Evolutionary conservation across 805 yeast species (phyloP).

Genomic region (Jamesozyma hellenica): DNA sequence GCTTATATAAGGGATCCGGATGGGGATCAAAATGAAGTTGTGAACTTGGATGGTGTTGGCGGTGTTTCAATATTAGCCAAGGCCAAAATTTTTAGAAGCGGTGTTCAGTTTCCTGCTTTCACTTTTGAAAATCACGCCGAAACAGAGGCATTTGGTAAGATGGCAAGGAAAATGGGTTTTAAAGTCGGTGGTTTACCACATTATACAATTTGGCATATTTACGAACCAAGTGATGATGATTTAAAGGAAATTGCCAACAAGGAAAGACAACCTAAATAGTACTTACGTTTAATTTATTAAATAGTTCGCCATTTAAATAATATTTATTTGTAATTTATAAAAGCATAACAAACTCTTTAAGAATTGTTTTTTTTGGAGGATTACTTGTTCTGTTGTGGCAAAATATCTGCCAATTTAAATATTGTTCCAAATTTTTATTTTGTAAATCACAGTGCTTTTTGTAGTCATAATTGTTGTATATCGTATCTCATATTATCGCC

Average conservation of each 20-base stretch:
- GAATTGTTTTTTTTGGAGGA: too few relatives aligned
- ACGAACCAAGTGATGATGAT: constrained; percentile 83
- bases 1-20: constrained; percentile 56
- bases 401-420: too few relatives aligned
- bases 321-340: too few relatives aligned
- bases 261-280: constrained; percentile 45
- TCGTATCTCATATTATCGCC: too few relatives aligned
- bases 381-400: too few relatives aligned
- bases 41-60: constrained; percentile 76
- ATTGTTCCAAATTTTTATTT: too few relatives aligned
- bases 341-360: too few relatives aligned
- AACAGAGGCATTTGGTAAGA: constrained; percentile 78
- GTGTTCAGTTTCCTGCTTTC: constrained; percentile 78
- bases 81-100: constrained; percentile 65
- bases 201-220: constrained; percentile 84
- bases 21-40: constrained; percentile 54
- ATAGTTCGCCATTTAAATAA: too few relatives aligned
- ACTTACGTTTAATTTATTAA: too few relatives aligned
- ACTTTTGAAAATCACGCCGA: constrained; percentile 80
- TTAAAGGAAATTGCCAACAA: constrained; percentile 54
- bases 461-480: too few relatives aligned
- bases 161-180: constrained; percentile 71
- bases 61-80: constrained; percentile 75
- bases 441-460: too few relatives aligned
- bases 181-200: constrained; percentile 83